These are phyloP conservation scores for Acidiella bohemica DNA, from an alignment of 495 filamentous ascomycete species.

Conservation along the genomic window DNA sequence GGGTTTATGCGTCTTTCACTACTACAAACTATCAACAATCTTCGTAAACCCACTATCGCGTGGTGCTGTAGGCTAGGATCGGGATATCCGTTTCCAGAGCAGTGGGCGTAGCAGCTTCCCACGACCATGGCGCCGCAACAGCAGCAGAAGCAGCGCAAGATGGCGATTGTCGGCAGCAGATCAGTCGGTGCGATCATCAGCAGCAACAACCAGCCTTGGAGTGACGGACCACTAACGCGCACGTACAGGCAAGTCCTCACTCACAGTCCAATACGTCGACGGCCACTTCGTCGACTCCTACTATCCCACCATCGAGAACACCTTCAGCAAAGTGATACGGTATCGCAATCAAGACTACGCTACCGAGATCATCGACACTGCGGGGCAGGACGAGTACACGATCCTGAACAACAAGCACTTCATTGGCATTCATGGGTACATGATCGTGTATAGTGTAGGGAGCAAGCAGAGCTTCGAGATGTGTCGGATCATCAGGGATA, in stretches of 20 bases:
- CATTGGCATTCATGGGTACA: slow-evolving; percentile 98
- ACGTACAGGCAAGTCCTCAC: slow-evolving; percentile 77
- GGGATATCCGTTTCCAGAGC: no score
- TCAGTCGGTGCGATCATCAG: slow-evolving; percentile 64
- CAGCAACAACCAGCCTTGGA: no score
- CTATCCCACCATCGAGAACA: slow-evolving; percentile 98
- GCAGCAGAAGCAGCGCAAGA: slow-evolving; percentile 95
- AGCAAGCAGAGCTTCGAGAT: slow-evolving; percentile 93
- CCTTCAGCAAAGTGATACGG: slow-evolving; percentile 87
- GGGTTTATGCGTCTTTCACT: no score
- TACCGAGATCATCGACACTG: slow-evolving; percentile 96
- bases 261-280: slow-evolving; percentile 95
- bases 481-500: slow-evolving; percentile 86
- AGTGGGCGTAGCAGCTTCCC: no score
- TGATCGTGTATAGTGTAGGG: slow-evolving; percentile 91
- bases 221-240: background rate
- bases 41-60: no score
- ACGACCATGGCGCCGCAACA: slow-evolving; percentile 59
- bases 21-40: no score
- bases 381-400: slow-evolving; percentile 97
- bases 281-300: slow-evolving; percentile 98
- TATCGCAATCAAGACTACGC: slow-evolving; percentile 85
- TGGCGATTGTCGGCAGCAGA: slow-evolving; percentile 93
- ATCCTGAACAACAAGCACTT: slow-evolving; percentile 98
- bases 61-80: no score